phyloP scores from a whole-genome alignment of 495 filamentous ascomycete genomes.

The Podospora australis region DNA sequence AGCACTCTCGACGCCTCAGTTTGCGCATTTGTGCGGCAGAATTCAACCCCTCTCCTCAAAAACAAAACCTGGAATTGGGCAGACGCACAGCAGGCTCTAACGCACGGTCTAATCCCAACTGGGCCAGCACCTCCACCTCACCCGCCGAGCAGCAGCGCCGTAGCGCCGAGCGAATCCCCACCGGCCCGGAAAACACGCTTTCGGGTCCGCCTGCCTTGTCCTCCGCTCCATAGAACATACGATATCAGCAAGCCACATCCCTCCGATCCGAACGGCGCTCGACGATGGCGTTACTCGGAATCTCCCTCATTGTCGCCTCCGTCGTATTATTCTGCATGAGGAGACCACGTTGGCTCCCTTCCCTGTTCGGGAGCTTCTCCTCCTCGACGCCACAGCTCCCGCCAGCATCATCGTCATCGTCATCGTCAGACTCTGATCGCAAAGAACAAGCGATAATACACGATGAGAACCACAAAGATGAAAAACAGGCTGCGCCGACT shows the following conservation, averaged over 20 bases:
- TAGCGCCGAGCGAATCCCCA: neutral
- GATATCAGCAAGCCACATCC: conserved; percentile 12
- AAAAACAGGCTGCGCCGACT: neutral
- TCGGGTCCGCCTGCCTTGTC: neutral
- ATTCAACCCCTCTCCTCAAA: too few species aligned
- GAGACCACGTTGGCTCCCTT: conserved; percentile 36
- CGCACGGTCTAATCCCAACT: neutral
- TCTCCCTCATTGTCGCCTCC: conserved; percentile 49
- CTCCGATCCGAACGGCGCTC: conserved; percentile 5
- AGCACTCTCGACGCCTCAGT: neutral
- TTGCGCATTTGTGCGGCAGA: neutral
- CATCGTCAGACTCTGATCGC: too few species aligned
- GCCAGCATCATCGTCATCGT: conserved; percentile 5
- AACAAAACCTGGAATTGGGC: too few species aligned
- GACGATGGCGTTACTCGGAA: conserved; percentile 46
- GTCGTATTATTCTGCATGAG: conserved; percentile 45
- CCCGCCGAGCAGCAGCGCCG: too few species aligned
- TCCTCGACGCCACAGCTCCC: conserved; percentile 22
- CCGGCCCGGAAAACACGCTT: neutral
- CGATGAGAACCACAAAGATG: neutral
- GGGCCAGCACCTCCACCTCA: too few species aligned
- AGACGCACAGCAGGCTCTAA: neutral
- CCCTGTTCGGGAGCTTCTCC: conserved; percentile 22
- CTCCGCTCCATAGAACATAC: conserved; percentile 15
- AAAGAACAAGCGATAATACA: too few species aligned